Evolutionary conservation across 2,329 filamentous ascomycete species (phyloP), one percentile per base, ranked within the genome.

Genomic region (Cryphonectria radicalis): DNA sequence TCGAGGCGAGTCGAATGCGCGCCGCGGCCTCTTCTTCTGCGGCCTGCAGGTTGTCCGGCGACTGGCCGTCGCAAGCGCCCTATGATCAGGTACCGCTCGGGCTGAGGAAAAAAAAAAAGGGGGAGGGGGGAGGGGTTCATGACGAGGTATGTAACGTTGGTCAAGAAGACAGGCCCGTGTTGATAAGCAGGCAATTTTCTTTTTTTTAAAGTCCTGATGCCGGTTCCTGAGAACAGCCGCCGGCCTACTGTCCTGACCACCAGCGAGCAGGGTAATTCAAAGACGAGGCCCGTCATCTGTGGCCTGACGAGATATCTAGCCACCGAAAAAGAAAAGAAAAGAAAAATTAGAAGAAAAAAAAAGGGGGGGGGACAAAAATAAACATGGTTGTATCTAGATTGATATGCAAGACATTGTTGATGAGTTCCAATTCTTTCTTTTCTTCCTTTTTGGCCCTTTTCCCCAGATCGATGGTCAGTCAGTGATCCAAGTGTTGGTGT

Each of bases 1-100:
- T 65, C 10, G 28, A 35, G 19, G 42, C 25, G 63, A 22, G 28
- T 6, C 28, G 63, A 50, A 19, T 19, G 25, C 55, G 25, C 55
- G 59, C 59, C 10, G 17, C 59, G 57, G 57, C 57, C 28, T 37
- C 5, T 22, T 35, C 4, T 32, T 13, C 42, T 32, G 25, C 37
- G 43, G 43, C 25, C 25, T n/a, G 40, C 46, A 43, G 42, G 22
- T 7, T n/a, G 19, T 17, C 42, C 43, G 25, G n/a, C 28, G 40
- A 65, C 53, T 65, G 63, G 63, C 43, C 42, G 13, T 5, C 42
- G 17, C 63, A 65, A 53, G 63, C 63, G 63, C 63, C 63, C 28
- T 22, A 10, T 43, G n/a, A 35, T 7, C 17, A 8, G 13, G 25
- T 6, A 5, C 19, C 53, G 55, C 55, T 19, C 55, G n/a, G n/a